These are phyloP conservation scores for Aspergillus jensenii DNA, from an alignment of 2,329 filamentous ascomycete species.

Conservation along the genomic window DNA sequence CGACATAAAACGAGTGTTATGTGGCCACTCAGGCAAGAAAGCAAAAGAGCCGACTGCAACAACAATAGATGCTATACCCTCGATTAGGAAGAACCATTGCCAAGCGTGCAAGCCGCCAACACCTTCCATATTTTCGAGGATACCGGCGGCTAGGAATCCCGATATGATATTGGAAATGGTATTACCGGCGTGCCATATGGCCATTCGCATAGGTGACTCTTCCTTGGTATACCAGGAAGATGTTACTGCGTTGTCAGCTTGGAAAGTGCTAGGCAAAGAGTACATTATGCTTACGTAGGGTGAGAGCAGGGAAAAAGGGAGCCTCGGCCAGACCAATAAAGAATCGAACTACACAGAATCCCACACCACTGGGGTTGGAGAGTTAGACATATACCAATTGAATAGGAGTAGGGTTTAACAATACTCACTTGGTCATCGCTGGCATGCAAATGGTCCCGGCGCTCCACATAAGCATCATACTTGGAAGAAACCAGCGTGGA, in stretches of 20 bases:
- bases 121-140: slow-evolving; percentile 10
- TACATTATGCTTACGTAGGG: background rate
- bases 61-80: slow-evolving; percentile 7
- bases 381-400: background rate
- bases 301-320: slow-evolving; percentile 8
- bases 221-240: slow-evolving; percentile 12
- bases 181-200: slow-evolving; percentile 12
- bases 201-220: slow-evolving; percentile 10
- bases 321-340: slow-evolving; percentile 11
- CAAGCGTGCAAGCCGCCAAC: slow-evolving; percentile 5
- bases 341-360: slow-evolving; percentile 11
- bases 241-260: background rate
- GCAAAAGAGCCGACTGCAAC: background rate
- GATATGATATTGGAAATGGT: slow-evolving; percentile 12
- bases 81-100: slow-evolving; percentile 13
- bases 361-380: background rate
- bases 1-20: slow-evolving; percentile 9
- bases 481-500: slow-evolving; percentile 8
- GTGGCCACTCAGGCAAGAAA: slow-evolving; percentile 7
- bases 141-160: slow-evolving; percentile 9
- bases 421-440: slow-evolving; percentile 1
- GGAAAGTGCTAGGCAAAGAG: no score
- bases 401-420: background rate
- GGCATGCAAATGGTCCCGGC: slow-evolving; percentile 14
- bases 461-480: slow-evolving; percentile 9